phyloP scores from a whole-genome alignment of 345 rosid species.

The Salix arbutifolia region DNA sequence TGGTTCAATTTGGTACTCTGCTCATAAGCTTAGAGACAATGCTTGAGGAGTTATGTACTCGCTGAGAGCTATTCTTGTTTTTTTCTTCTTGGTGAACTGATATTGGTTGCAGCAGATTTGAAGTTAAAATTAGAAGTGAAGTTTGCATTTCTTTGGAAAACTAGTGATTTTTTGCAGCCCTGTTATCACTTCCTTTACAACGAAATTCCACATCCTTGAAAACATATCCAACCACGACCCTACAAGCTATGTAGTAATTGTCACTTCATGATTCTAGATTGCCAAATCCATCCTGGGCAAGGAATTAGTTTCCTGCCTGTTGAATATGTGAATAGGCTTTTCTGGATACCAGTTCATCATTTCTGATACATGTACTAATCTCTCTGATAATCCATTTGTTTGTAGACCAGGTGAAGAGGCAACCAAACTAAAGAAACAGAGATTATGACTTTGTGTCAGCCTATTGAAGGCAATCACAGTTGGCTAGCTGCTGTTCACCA shows the following conservation, averaged over 20 bases:
- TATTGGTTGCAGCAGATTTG: background rate
- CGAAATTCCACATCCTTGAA: too few relatives aligned
- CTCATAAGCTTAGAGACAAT: background rate
- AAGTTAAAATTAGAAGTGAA: background rate
- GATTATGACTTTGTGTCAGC: background rate
- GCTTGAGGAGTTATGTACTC: background rate
- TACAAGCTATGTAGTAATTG: background rate
- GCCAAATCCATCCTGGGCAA: background rate
- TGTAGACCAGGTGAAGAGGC: background rate
- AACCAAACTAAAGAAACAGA: background rate
- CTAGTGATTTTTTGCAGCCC: background rate
- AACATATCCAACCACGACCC: background rate
- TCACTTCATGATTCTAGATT: background rate
- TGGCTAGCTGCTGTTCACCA: background rate
- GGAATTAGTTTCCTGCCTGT: background rate
- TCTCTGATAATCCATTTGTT: background rate
- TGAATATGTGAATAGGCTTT: background rate
- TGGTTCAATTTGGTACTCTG: background rate
- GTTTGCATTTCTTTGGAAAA: background rate
- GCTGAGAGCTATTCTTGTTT: background rate
- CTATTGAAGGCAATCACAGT: background rate
- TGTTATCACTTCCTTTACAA: background rate
- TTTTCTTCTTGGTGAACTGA: background rate
- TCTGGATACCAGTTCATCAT: background rate
- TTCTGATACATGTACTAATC: background rate